Evolutionary conservation across 139 green algal species (phyloP), one percentile per base, ranked within the genome.

Genomic region (Auxenochlorella protothecoides): DNA sequence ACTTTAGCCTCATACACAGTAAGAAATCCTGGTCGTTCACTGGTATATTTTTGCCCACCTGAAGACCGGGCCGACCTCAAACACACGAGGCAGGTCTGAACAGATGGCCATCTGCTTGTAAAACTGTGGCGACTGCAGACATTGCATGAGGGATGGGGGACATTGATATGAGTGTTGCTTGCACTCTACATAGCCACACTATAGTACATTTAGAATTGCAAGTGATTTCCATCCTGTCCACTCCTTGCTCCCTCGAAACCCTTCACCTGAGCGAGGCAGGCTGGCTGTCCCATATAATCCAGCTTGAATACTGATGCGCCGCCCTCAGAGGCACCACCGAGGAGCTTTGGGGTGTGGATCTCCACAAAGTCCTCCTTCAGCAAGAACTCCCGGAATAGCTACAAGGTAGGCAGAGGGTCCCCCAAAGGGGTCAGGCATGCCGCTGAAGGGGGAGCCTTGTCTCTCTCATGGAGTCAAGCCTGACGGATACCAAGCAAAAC

Each of bases 51-150:
- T 15, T 53, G n/a, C 79, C 5, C 66, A 90, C 87, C 91, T 85
- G 84, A 99, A 99, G 59, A 98, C 94, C 2, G 95, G 93, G 9
- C 91, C 93, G 56, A 98, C 89, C 81, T 99, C 95, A 79, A 97
- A 98, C 52, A 99, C 94, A 6, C 88, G 75, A 5, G 86, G 87
- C 62, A 96, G 85, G 88, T 98, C 95, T 2, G 88, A 85, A 63
- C 81, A 92, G 79, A 99, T 95, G 59, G 92, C 91, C 94, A 99
- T 98, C 86, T 78, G 73, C 67, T 78, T 78, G 73, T 78, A 78
- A 53, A 78, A 78, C 67, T 78, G 73, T 2, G 73, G 73, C 53
- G 73, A 78, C 67, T 78, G 57, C 57, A 62, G 27, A 44, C 27
- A 44, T 44, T 44, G 27, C 27, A 44, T 44, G 27, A 44, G 27